These are phyloP conservation scores for Stemphylium beticola DNA, from an alignment of 2,329 filamentous ascomycete species.

Conservation along the genomic window DNA sequence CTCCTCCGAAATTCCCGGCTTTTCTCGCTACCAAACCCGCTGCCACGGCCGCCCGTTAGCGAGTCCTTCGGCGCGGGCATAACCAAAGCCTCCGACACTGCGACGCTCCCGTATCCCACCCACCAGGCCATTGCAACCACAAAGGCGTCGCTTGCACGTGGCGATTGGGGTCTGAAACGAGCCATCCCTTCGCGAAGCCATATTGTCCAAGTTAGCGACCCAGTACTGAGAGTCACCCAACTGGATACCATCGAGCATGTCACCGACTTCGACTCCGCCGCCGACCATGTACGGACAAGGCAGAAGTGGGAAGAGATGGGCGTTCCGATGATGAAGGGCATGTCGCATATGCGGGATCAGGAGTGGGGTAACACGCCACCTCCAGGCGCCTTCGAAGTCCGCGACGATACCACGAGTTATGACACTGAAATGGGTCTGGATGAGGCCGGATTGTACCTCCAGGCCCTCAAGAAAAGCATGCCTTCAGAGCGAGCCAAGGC, in stretches of 20 bases:
- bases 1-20: slow-evolving; percentile 86
- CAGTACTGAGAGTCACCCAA: slow-evolving; percentile 75
- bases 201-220: slow-evolving; percentile 71
- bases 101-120: slow-evolving; percentile 80
- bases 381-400: slow-evolving; percentile 40
- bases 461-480: slow-evolving; percentile 32
- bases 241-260: slow-evolving; percentile 87
- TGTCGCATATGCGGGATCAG: slow-evolving; percentile 25
- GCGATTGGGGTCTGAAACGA: slow-evolving; percentile 94
- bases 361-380: slow-evolving; percentile 20
- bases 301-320: slow-evolving; percentile 86
- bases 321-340: slow-evolving; percentile 66
- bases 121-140: slow-evolving; percentile 83
- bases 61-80: slow-evolving; percentile 55
- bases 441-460: slow-evolving; percentile 32
- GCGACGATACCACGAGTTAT: slow-evolving; percentile 43
- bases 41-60: slow-evolving; percentile 65
- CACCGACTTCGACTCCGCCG: slow-evolving; percentile 84
- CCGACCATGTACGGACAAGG: slow-evolving; percentile 80
- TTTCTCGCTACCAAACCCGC: slow-evolving; percentile 81
- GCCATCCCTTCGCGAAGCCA: slow-evolving; percentile 74
- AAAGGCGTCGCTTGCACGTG: slow-evolving; percentile 71
- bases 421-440: slow-evolving; percentile 34
- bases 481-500: slow-evolving; percentile 8
- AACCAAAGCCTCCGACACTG: slow-evolving; percentile 66